Conservation (phyloP, 2,329 filamentous ascomycete genomes). For the Drechslera avenae region DNA sequence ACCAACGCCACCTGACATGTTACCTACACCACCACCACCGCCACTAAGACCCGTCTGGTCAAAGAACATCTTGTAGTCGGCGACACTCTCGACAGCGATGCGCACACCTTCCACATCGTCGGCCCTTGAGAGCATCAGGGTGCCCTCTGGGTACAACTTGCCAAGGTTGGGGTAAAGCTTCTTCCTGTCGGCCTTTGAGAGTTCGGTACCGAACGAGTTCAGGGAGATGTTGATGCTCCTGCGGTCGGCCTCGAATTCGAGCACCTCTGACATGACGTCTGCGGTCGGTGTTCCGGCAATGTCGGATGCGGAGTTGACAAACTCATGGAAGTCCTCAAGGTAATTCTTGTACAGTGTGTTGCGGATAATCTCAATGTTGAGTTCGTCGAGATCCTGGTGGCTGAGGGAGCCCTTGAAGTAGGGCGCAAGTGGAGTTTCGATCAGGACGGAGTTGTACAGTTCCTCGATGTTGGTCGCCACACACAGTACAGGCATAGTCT, state of each 20-base stretch:
- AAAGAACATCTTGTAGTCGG: slow-evolving; percentile 95
- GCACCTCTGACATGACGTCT: slow-evolving; percentile 92
- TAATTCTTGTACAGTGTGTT: slow-evolving; percentile 99
- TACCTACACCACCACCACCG: slow-evolving; percentile 74
- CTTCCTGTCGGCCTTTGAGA: slow-evolving; percentile 89
- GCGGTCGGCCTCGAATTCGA: slow-evolving; percentile 96
- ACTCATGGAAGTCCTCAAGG: slow-evolving; percentile 94
- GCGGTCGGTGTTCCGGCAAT: slow-evolving; percentile 86
- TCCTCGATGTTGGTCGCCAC: slow-evolving; percentile 99
- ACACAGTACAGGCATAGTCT: slow-evolving; percentile 97
- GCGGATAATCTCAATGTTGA: slow-evolving; percentile 98
- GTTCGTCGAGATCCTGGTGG: slow-evolving; percentile 95
- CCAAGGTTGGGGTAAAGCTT: slow-evolving; percentile 96
- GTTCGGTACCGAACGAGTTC: slow-evolving; percentile 96
- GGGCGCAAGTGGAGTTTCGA: slow-evolving; percentile 92
- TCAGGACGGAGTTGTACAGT: slow-evolving; percentile 95
- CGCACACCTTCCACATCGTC: slow-evolving; percentile 94
- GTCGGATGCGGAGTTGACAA: slow-evolving; percentile 87
- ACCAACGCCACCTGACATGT: slow-evolving; percentile 80
- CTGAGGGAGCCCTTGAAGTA: slow-evolving; percentile 98
- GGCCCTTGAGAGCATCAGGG: slow-evolving; percentile 89
- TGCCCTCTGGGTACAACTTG: slow-evolving; percentile 89
- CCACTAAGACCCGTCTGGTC: slow-evolving; percentile 84
- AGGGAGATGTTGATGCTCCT: slow-evolving; percentile 98
- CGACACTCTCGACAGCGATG: slow-evolving; percentile 88